Percentiles rank a stretch among this genome's conserved stretches.
Conservation (phyloP, 192 early-diverging fungal genomes). For the Podila epicladia region DNA sequence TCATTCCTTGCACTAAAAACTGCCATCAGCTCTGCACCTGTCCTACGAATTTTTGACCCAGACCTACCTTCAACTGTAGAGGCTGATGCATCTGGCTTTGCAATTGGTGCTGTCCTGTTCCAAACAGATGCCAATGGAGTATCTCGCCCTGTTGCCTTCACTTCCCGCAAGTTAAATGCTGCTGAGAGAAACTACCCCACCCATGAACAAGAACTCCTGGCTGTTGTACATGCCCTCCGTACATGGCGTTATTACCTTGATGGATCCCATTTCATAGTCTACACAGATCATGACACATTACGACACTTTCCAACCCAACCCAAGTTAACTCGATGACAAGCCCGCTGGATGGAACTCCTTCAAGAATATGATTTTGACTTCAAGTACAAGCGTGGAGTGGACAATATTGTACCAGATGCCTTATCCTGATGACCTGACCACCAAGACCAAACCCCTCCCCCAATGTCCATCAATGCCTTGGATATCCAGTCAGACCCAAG, state of each 20-base stretch:
- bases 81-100: no score
- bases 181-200: conserved; percentile 4
- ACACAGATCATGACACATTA: neutral
- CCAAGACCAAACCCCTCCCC: neutral
- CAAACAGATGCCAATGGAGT: no score
- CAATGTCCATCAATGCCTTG: neutral
- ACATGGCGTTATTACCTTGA: neutral
- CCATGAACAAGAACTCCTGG: conserved; percentile 2
- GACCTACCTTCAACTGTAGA: no score
- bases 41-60: no score
- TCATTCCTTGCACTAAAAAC: no score
- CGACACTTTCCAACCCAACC: conserved; percentile 30
- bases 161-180: neutral
- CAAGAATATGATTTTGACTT: conserved; percentile 14
- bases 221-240: neutral
- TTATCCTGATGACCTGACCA: conserved; percentile 10
- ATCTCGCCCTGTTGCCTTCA: no score
- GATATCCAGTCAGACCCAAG: neutral
- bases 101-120: no score
- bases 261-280: neutral
- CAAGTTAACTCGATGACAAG: conserved; percentile 8
- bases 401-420: conserved; percentile 34
- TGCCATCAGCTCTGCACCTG: no score
- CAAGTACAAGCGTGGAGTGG: conserved; percentile 7
- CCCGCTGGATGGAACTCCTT: conserved; percentile 9